Percentiles rank a stretch among this genome's conserved stretches.
These are phyloP conservation scores for Xylariaceae sp. DNA, from an alignment of 2,329 filamentous ascomycete genomes.

Conservation along the genomic window DNA sequence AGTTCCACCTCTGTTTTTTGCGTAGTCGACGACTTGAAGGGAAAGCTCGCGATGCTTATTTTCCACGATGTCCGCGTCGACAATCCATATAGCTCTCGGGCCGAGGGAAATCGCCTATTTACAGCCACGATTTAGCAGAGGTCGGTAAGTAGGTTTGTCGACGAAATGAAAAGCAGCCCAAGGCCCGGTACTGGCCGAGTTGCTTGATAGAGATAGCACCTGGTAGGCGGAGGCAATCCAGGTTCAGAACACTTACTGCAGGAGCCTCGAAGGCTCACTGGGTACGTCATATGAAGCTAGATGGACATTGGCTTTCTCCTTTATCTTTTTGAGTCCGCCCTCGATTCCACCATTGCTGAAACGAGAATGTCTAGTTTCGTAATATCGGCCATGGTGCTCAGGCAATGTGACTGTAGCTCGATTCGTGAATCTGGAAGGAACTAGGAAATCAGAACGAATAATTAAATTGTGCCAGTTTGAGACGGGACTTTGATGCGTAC, in stretches of 20 bases:
- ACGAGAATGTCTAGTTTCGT: slow-evolving; percentile 1
- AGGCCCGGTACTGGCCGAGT: too few species aligned
- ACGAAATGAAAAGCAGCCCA: too few species aligned
- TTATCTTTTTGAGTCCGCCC: neutral
- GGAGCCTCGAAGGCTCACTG: neutral
- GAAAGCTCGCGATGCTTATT: neutral
- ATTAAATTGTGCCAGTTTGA: too few species aligned
- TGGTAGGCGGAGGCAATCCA: too few species aligned
- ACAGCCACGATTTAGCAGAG: too few species aligned
- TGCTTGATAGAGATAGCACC: too few species aligned
- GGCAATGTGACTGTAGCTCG: neutral
- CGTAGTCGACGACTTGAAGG: neutral
- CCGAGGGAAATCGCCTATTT: too few species aligned
- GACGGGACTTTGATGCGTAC: too few species aligned
- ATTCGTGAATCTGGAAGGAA: neutral
- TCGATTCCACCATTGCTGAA: neutral
- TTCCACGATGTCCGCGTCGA: neutral
- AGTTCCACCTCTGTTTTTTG: neutral
- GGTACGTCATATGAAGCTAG: neutral
- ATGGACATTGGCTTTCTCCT: slow-evolving; percentile 7
- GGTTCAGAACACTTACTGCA: neutral
- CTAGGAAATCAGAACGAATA: too few species aligned
- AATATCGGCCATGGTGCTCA: neutral
- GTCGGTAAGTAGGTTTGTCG: too few species aligned
- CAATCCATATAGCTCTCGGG: too few species aligned